Conservation (phyloP, 176 grass and related monocot species). For the Metroxylon sagu region DNA sequence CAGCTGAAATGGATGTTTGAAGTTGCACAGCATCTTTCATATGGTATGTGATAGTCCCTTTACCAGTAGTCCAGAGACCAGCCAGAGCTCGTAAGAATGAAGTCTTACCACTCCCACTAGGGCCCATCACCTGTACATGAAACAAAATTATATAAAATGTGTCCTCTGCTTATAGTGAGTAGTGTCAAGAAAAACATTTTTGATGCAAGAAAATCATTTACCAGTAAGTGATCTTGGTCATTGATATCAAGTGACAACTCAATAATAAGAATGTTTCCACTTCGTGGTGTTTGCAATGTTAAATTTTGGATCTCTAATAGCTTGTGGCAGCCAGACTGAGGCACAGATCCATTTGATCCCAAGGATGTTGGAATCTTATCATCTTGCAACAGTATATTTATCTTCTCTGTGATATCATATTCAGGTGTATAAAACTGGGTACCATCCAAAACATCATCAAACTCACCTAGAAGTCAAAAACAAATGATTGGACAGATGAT, state of each 20-base stretch:
- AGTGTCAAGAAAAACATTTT: neutral
- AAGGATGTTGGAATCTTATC: conserved; percentile 12
- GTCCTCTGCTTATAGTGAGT: neutral
- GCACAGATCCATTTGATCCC: conserved; percentile 55
- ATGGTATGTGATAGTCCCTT: conserved; percentile 64
- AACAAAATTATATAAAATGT: conserved; percentile 14
- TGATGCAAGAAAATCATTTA: conserved; percentile 25
- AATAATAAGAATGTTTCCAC: conserved; percentile 64
- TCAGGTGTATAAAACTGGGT: conserved; percentile 32
- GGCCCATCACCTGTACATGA: conserved; percentile 83
- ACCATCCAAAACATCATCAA: conserved; percentile 78
- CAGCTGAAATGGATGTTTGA: conserved; percentile 26
- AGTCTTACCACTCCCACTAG: conserved; percentile 94
- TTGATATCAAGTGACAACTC: conserved; percentile 63
- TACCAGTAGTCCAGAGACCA: conserved; percentile 87
- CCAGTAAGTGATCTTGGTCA: conserved; percentile 78
- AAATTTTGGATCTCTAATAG: conserved; percentile 74
- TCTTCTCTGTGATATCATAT: conserved; percentile 32
- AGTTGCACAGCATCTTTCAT: conserved; percentile 32
- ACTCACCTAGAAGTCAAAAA: conserved; percentile 50
- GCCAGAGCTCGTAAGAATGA: conserved; percentile 90
- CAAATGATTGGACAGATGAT: neutral
- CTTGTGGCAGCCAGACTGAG: conserved; percentile 32
- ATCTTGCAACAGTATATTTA: conserved; percentile 63
- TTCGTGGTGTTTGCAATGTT: conserved; percentile 77